Evolutionary conservation across 371 early-diverging fungal genomes (phyloP).

Genomic region (Smittium culicis): DNA sequence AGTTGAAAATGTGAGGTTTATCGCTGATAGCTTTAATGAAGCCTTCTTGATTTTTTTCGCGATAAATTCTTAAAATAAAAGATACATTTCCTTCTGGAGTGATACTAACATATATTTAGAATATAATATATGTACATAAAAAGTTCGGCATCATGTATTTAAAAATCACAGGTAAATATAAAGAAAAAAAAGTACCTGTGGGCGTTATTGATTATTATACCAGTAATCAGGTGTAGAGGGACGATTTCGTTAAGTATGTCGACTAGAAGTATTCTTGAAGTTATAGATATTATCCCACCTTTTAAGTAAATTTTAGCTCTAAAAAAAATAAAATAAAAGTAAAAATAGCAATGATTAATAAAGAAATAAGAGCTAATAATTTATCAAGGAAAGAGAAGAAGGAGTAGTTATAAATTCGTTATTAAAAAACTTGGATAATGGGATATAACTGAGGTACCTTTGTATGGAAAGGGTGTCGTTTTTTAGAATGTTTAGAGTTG

Average conservation of each 20-base stretch:
- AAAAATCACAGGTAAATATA: too few relatives aligned
- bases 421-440: too few relatives aligned
- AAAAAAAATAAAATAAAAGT: not conserved
- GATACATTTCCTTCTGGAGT: constrained; percentile 70
- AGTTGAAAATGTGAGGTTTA: constrained; percentile 53
- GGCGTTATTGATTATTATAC: constrained; percentile 78
- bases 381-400: not conserved
- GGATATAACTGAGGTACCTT: constrained; percentile 29
- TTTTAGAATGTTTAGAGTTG: constrained; percentile 37
- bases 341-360: not conserved
- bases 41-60: constrained; percentile 62
- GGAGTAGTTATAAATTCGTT: not conserved
- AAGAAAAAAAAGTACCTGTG: constrained; percentile 45
- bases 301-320: constrained; percentile 55
- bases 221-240: constrained; percentile 61
- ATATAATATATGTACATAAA: not conserved
- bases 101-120: constrained; percentile 35
- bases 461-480: constrained; percentile 49
- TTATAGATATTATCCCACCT: constrained; percentile 81
- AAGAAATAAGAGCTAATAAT: not conserved
- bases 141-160: too few relatives aligned
- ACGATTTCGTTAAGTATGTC: constrained; percentile 77
- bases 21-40: constrained; percentile 95
- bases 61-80: constrained; percentile 65
- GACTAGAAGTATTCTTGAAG: constrained; percentile 84